Base-by-base conservation (phyloP, 176 grass and related monocot genomes). In the Oryza meridionalis region DNA sequence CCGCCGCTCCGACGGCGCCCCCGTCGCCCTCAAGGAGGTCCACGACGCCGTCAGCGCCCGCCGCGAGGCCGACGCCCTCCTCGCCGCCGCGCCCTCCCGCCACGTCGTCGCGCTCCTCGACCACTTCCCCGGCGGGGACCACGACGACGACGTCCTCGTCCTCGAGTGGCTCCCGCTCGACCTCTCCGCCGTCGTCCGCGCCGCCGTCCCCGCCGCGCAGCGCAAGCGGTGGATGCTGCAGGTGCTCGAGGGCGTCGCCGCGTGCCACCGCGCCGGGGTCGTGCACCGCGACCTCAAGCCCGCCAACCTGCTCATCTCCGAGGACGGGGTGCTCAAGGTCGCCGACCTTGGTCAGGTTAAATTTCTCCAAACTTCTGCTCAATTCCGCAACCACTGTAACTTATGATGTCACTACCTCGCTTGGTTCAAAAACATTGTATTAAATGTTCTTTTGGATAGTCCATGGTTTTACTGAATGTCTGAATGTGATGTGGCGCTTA, bases 341-440 rank as follows among this genome's bases (percentile, higher is more conserved):
- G 93, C 93, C 5, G 96, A 98, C 45, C 95, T 98, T 85, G 96
- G 96, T 24, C 96, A 98, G 96, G 96, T 98, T 82, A 67, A 78
- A 49, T 62, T 49, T 83, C 24, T 77, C 43, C 3, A 14, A 59
- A 75, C 37, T 35, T 67, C 38, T 19, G 42, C 68, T 11, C 49
- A 22, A 5, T 50, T 88, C 7, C 6, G 62, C 37, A 15, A n/a
- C n/a, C n/a, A n/a, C n/a, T n/a, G n/a, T n/a, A n/a, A n/a, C n/a
- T n/a, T n/a, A 31, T 75, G 42, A 14, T 53, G 58, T 21, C 45
- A 71, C 38, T 88, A 51, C 31, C 31, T 80, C 66, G 15, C 42
- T 81, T 13, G 38, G 11, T 76, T 77, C 26, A 25, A 1, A 24
- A 77, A 51, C 8, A 43, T 71, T 71, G 19, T 42, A 16, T 64